These are phyloP conservation scores for Bretziella fagacearum DNA, from an alignment of 2,329 filamentous ascomycete genomes.

Conservation along the genomic window DNA sequence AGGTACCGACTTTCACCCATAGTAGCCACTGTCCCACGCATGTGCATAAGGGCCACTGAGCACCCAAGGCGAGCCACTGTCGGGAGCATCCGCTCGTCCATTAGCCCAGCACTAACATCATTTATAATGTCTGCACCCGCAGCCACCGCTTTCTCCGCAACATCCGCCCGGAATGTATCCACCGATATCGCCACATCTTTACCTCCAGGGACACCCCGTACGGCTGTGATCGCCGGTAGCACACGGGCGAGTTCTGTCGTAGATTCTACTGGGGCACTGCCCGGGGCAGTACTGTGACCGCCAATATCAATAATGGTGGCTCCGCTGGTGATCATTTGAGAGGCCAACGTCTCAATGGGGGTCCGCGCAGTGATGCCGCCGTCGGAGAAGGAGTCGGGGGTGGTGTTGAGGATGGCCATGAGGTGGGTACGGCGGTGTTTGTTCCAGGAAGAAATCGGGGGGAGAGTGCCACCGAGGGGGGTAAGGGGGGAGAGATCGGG, in stretches of 20 bases:
- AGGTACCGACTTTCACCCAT: conserved; percentile 43
- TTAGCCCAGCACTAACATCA: conserved; percentile 68
- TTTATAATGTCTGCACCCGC: conserved; percentile 88
- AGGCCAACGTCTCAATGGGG: conserved; percentile 31
- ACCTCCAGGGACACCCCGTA: conserved; percentile 47
- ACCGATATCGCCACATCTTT: conserved; percentile 58
- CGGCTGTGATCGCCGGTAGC: conserved; percentile 57
- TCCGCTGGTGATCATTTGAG: conserved; percentile 46
- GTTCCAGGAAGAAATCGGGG: conserved; percentile 41
- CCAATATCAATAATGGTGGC: conserved; percentile 82
- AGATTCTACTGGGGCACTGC: conserved; percentile 47
- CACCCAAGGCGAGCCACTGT: conserved; percentile 63
- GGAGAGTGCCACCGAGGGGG: conserved; percentile 29
- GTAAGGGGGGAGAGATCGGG: conserved; percentile 40
- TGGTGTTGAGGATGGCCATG: conserved; percentile 92
- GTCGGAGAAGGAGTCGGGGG: conserved; percentile 93
- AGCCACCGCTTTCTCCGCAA: conserved; percentile 58
- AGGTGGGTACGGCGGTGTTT: conserved; percentile 50
- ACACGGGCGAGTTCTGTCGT: conserved; percentile 64
- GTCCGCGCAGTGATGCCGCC: conserved; percentile 44
- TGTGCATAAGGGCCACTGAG: conserved; percentile 79
- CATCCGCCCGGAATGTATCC: conserved; percentile 78
- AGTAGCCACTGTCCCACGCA: conserved; percentile 49
- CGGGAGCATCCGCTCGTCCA: conserved; percentile 68
- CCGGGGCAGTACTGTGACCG: conserved; percentile 80